These are phyloP conservation scores for Cytospora mali DNA, from an alignment of 2,329 filamentous ascomycete species.

Conservation along the genomic window DNA sequence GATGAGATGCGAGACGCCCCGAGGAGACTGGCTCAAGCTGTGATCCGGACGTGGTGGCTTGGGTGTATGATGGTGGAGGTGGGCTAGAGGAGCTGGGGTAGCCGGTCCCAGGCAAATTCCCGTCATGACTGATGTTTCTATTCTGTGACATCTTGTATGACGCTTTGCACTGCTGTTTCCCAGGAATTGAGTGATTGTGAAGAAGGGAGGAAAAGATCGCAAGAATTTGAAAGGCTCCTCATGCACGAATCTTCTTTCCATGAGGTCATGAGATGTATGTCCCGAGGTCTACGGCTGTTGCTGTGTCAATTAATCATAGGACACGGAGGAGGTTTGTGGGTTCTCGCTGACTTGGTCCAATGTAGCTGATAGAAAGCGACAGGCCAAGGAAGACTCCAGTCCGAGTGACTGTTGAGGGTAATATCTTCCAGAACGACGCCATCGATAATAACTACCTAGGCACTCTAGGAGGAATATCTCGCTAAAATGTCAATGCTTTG, in stretches of 20 bases:
- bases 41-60: constrained; percentile 6
- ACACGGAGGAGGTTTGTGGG: no score
- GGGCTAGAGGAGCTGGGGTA: background rate
- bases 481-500: background rate
- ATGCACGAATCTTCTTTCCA: background rate
- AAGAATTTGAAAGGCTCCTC: background rate
- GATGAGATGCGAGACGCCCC: background rate
- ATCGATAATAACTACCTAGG: background rate
- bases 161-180: background rate
- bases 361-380: background rate
- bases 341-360: background rate
- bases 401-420: background rate
- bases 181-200: background rate
- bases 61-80: constrained; percentile 10
- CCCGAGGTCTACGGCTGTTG: no score
- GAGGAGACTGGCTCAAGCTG: background rate
- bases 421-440: background rate
- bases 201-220: background rate
- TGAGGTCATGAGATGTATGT: background rate
- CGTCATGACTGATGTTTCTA: background rate
- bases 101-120: background rate
- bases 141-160: background rate
- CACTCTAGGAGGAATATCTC: background rate
- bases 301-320: no score
- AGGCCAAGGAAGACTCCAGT: background rate